A percentile compares a stretch with the other conserved stretches of the same genome.
phyloP scores from a whole-genome alignment of 2,329 filamentous ascomycete genomes.

The Thyridium curvatum region DNA sequence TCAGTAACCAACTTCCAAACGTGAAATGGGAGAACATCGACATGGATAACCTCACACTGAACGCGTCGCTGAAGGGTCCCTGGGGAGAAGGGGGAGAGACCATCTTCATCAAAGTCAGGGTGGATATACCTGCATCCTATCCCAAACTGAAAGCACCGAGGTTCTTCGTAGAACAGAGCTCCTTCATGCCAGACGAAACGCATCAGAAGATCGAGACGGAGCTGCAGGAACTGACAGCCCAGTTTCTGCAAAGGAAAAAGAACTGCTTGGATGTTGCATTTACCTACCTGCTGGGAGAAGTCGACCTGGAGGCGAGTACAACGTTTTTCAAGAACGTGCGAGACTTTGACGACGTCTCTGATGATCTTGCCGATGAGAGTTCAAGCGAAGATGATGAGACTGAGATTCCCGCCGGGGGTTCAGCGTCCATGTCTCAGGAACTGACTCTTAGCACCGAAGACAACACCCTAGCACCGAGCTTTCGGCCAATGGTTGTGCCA shows the following conservation, averaged over 20 bases:
- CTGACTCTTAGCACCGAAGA: conserved; percentile 49
- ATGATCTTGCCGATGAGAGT: conserved; percentile 56
- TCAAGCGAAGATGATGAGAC: conserved; percentile 72
- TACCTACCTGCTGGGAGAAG: conserved; percentile 57
- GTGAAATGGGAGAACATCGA: conserved; percentile 60
- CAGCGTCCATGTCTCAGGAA: conserved; percentile 57
- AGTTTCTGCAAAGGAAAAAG: conserved; percentile 50
- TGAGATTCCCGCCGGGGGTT: conserved; percentile 44
- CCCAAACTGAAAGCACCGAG: conserved; percentile 50
- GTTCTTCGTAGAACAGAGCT: conserved; percentile 56
- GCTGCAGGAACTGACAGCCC: conserved; percentile 47
- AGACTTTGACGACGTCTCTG: conserved; percentile 53
- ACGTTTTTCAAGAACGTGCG: conserved; percentile 58
- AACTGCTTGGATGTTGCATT: conserved; percentile 58
- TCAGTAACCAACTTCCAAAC: conserved; percentile 56
- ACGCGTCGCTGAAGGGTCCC: conserved; percentile 57
- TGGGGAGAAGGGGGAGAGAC: conserved; percentile 52
- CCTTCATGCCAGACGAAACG: conserved; percentile 52
- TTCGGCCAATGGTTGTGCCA: conserved; percentile 43
- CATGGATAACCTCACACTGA: conserved; percentile 52
- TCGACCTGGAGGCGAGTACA: conserved; percentile 53
- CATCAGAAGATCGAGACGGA: conserved; percentile 48
- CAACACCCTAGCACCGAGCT: conserved; percentile 43
- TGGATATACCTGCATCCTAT: conserved; percentile 54
- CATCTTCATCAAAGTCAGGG: conserved; percentile 57